Evolutionary conservation across 2,329 filamentous ascomycete species (phyloP).

Genomic region (Paraphoma sp.): DNA sequence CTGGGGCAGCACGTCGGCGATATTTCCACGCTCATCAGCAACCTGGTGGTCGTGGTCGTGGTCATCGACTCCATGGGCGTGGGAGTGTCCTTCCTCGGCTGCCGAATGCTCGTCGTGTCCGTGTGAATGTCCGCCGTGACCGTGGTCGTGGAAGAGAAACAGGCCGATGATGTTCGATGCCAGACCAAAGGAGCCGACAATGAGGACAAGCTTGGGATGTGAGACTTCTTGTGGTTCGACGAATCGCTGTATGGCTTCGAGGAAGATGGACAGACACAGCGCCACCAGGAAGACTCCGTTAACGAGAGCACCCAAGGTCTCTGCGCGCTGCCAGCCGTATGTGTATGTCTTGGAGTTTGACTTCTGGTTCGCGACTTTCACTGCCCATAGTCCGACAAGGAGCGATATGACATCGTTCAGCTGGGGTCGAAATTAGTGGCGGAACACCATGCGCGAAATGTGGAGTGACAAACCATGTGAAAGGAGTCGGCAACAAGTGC

Average conservation of each 20-base stretch:
- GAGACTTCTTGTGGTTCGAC: slow-evolving; percentile 87
- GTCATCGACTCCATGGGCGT: slow-evolving; percentile 52
- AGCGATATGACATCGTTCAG: slow-evolving; percentile 97
- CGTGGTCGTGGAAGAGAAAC: slow-evolving; percentile 90
- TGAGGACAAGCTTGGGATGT: slow-evolving; percentile 84
- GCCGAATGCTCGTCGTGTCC: slow-evolving; percentile 51
- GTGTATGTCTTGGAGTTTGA: slow-evolving; percentile 88
- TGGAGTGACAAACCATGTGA: slow-evolving; percentile 76
- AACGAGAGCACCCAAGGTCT: slow-evolving; percentile 94
- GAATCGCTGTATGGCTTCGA: slow-evolving; percentile 91
- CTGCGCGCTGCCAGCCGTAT: slow-evolving; percentile 96
- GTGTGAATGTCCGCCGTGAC: slow-evolving; percentile 70
- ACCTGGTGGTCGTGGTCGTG: slow-evolving; percentile 49
- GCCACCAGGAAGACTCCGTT: slow-evolving; percentile 98
- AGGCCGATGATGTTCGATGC: slow-evolving; percentile 89
- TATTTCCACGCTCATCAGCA: slow-evolving; percentile 65
- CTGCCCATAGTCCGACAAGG: slow-evolving; percentile 91
- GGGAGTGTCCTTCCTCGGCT: slow-evolving; percentile 60
- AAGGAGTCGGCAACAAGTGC: slow-evolving; percentile 96
- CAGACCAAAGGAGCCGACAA: slow-evolving; percentile 86
- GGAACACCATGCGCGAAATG: background rate
- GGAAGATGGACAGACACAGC: slow-evolving; percentile 92
- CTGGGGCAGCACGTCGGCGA: slow-evolving; percentile 69
- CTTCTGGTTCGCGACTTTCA: slow-evolving; percentile 83
- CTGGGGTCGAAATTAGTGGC: slow-evolving; percentile 51